A percentile compares a stretch with the other conserved stretches of the same genome.
Conservation (phyloP, 2,329 filamentous ascomycete species). For the Cercospora zeae-maydis region DNA sequence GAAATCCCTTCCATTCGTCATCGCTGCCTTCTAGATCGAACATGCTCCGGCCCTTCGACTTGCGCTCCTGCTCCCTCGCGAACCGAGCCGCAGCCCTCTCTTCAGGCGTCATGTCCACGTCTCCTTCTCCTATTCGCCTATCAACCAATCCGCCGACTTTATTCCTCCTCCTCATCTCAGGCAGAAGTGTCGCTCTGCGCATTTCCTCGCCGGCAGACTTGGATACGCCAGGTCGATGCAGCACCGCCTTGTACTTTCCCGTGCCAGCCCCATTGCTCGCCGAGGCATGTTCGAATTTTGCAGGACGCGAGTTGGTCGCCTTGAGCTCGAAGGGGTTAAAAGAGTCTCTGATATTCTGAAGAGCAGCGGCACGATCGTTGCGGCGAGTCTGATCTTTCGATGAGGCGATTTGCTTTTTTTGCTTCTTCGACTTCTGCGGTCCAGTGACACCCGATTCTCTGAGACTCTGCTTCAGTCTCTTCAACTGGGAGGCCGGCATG, state of each 20-base stretch:
- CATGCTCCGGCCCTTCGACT: constrained; percentile 70
- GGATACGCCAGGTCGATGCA: constrained; percentile 75
- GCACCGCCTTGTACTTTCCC: constrained; percentile 52
- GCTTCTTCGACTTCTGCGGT: constrained; percentile 92
- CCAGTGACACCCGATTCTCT: constrained; percentile 85
- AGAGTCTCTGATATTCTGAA: constrained; percentile 84
- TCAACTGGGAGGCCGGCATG: constrained; percentile 96
- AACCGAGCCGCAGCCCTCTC: constrained; percentile 90
- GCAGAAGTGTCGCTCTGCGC: constrained; percentile 77
- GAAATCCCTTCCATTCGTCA: constrained; percentile 48
- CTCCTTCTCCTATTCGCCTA: constrained; percentile 91
- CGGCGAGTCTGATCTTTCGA: constrained; percentile 53
- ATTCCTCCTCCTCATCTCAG: constrained; percentile 83
- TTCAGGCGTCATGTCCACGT: constrained; percentile 88
- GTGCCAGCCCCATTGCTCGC: constrained; percentile 37
- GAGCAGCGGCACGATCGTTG: constrained; percentile 72
- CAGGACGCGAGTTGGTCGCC: constrained; percentile 58
- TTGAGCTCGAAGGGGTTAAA: constrained; percentile 97
- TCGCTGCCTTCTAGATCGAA: constrained; percentile 90
- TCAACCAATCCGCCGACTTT: constrained; percentile 92
- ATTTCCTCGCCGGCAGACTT: constrained; percentile 85
- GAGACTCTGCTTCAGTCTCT: constrained; percentile 87
- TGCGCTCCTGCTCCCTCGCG: constrained; percentile 77
- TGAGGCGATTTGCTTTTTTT: constrained; percentile 56
- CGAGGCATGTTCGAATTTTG: constrained; percentile 70